Conservation (phyloP, 192 early-diverging fungal species). For the Dissophora globulifera region DNA sequence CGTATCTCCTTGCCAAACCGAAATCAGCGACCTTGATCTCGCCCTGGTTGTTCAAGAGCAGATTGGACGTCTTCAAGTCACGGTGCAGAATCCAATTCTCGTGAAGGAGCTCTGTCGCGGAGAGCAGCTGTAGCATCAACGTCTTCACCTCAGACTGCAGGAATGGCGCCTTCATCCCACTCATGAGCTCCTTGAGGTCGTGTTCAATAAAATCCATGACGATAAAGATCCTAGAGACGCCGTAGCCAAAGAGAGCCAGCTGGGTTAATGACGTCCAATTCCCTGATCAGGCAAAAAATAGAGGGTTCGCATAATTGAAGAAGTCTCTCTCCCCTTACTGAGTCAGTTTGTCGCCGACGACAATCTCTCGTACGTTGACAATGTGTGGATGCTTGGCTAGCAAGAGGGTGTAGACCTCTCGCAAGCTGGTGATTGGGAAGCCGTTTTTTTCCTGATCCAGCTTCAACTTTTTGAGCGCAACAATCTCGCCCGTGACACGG, state of each 20-base stretch:
- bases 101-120: conserved; percentile 70
- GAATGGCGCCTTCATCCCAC: conserved; percentile 82
- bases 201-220: conserved; percentile 99
- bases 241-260: no score
- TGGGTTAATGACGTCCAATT: no score
- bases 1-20: conserved; percentile 71
- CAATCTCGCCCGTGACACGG: conserved; percentile 77
- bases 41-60: conserved; percentile 68
- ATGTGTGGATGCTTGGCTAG: conserved; percentile 86
- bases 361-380: conserved; percentile 83
- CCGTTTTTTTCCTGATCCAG: conserved; percentile 72
- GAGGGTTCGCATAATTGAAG: no score
- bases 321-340: conserved; percentile 58
- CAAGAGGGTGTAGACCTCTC: conserved; percentile 81
- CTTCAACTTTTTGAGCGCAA: conserved; percentile 67
- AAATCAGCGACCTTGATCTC: conserved; percentile 79
- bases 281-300: no score
- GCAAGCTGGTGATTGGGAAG: conserved; percentile 81
- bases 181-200: conserved; percentile 93
- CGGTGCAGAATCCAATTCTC: conserved; percentile 78
- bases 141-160: conserved; percentile 88
- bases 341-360: conserved; percentile 68
- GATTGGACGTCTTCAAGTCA: conserved; percentile 74
- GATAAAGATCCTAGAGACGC: conserved; percentile 93
- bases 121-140: conserved; percentile 74